Evolutionary conservation across 805 yeast species (phyloP).

Genomic region (Brettanomyces bruxellensis): DNA sequence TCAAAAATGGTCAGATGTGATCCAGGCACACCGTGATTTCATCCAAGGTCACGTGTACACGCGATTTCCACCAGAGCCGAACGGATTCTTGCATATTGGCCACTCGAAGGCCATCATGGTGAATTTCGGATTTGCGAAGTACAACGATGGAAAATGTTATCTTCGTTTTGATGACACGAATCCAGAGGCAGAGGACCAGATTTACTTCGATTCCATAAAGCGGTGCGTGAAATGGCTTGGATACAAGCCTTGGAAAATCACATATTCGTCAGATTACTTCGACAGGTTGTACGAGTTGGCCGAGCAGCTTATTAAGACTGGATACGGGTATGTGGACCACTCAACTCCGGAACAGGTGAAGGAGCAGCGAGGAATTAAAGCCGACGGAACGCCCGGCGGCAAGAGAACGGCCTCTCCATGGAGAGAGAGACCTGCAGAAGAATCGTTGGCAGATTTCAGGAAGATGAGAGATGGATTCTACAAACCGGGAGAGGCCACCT

Average conservation of each 20-base stretch:
- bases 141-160: constrained; percentile 79
- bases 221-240: constrained; percentile 93
- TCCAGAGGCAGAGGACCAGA: constrained; percentile 97
- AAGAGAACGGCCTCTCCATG: constrained; percentile 77
- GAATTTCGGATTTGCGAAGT: constrained; percentile 93
- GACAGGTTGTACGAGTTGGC: constrained; percentile 84
- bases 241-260: constrained; percentile 84
- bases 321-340: constrained; percentile 84
- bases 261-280: constrained; percentile 94
- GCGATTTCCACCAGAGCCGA: constrained; percentile 98
- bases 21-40: constrained; percentile 68
- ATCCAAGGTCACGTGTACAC: constrained; percentile 83
- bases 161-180: constrained; percentile 95
- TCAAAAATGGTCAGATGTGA: constrained; percentile 78
- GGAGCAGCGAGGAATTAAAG: constrained; percentile 80
- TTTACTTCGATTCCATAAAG: constrained; percentile 74
- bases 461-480: constrained; percentile 87
- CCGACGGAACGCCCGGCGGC: constrained; percentile 92
- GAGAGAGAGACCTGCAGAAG: constrained; percentile 63
- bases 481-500: constrained; percentile 83
- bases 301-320: constrained; percentile 62
- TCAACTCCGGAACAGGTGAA: constrained; percentile 89
- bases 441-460: constrained; percentile 72
- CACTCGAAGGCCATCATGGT: constrained; percentile 97
- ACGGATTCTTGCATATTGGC: constrained; percentile 95